A percentile compares a stretch with the other conserved stretches of the same genome.
These are phyloP conservation scores for Dioscorea dumetorum DNA, from an alignment of 106 monocot genomes.

Conservation along the genomic window DNA sequence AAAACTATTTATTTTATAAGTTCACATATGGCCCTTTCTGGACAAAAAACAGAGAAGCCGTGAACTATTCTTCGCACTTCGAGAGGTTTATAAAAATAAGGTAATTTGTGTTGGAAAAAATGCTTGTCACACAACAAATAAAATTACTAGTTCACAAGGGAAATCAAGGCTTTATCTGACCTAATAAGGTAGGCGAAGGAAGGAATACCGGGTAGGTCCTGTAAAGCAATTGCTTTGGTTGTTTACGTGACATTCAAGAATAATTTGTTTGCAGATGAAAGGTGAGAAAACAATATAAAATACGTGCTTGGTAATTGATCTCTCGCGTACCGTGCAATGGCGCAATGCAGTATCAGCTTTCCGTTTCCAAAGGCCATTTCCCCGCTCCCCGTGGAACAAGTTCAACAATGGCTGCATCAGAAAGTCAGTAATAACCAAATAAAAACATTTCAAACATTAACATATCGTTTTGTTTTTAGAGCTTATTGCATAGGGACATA, in stretches of 20 bases:
- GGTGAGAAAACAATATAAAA: not conserved
- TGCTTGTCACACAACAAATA: not conserved
- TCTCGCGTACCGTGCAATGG: slow-evolving; percentile 62
- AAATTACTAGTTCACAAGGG: not conserved
- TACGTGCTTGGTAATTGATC: not conserved
- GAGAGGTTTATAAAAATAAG: not conserved
- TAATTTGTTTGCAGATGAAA: not conserved
- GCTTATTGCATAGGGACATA: no score
- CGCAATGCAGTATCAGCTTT: slow-evolving; percentile 76
- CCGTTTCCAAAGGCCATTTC: slow-evolving; percentile 94
- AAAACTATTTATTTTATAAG: no score
- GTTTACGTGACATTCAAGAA: not conserved
- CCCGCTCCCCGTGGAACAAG: slow-evolving; percentile 94
- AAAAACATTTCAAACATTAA: not conserved
- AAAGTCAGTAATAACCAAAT: not conserved
- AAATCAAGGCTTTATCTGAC: not conserved
- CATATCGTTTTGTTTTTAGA: no score
- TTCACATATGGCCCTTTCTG: no score
- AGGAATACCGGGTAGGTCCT: not conserved
- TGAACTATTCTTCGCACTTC: no score
- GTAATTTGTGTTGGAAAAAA: no score
- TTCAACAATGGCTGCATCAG: slow-evolving; percentile 74
- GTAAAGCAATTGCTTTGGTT: not conserved
- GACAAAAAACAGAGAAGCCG: no score
- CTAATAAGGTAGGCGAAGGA: not conserved